Base-by-base conservation (phyloP, 2,329 filamentous ascomycete genomes). In the Diplodia intermedia region DNA sequence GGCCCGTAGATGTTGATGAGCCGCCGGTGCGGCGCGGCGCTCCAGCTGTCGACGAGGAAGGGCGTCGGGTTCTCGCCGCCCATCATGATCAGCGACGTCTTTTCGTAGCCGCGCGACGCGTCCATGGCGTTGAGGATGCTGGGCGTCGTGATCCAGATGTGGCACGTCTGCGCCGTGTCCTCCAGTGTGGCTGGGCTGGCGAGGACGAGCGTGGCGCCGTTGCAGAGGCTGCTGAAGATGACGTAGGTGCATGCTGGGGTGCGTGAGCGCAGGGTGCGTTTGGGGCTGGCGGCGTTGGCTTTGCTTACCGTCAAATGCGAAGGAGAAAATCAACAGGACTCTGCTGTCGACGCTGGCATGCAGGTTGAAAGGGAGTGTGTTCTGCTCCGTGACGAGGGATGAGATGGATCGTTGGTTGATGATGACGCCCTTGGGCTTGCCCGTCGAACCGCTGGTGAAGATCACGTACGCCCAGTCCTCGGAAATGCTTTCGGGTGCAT, bases 381-480 rank as follows among this genome's bases (percentile, higher is more conserved):
- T 56, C 1, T 33, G 40, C 5, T 60, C 47, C 6, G 40, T 66
- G 4, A 40, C 65, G n/a, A 50, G 36, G 7, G 18, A 52, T 0
- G 65, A 26, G 38, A 66, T 66, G 15, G 63, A 62, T 6, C 57
- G 15, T 52, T 72, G 71, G 4, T 52, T 47, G 5, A 79, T 71
- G 20, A 73, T 66, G 31, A 74, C 70, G 40, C 72, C 68, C 52
- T 71, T 71, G 12, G 69, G 69, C 18, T 43, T 65, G 0, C 69
- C 69, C 2, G 69, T 71, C 1, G 66, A 67, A 6, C 69, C 69
- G 18, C 57, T 66, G 14, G 69, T 70, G 29, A 70, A 96, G 90
- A 96, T 94, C 70, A 96, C 86, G 81, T 96, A 71, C 9, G 61
- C 47, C 52, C 67, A 66, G 47, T 68, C 36, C 18, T 69, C 12